Base-by-base conservation (phyloP, 2,329 filamentous ascomycete genomes). In the Aaosphaeria pasadenensis region DNA sequence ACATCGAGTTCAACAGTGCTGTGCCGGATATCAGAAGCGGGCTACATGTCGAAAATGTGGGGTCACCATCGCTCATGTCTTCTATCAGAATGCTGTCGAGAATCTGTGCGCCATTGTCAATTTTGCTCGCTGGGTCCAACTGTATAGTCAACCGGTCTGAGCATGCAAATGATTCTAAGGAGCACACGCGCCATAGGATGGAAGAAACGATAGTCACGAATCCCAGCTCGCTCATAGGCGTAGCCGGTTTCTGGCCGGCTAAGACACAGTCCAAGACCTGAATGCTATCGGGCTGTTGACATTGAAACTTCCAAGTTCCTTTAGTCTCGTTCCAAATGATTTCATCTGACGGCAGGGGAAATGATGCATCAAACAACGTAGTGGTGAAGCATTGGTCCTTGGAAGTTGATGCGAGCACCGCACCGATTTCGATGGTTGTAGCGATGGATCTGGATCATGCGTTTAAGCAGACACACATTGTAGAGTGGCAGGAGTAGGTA, bases 131-230 rank as follows among this genome's bases (percentile, higher is more conserved):
- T 9, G n/a, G 7, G n/a, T 36, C 33, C n/a, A 36, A 11, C 5
- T 29, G 33, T 30, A 24, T n/a, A 24, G 30, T 28, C 6, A 42
- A 24, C 11, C 13, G 39, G 32, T 42, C 7, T 13, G 38, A 30
- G 45, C 28, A 28, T 11, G 39, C 31, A 29, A 46, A 39, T 7
- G 39, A 5, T 35, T 46, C 28, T 28, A 46, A 46, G 7, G 45
- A 46, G 38, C 45, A 46, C 7, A 42, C 30, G 5, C 39, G 45
- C 38, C 39, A 42, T 13, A 46, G 29, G n/a, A 46, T 6, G 17
- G 32, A n/a, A 11, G 45, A 46, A 11, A 42, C 39, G 11, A 46
- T 11, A 9, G 6, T 28, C 6, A 39, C 13, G 31, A 46, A 30
- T 5, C 45, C 45, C 32, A 46, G 30, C 11, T 42, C 38, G 36